Percentiles rank a stretch among this genome's conserved stretches.
Evolutionary conservation across 2,329 filamentous ascomycete species (phyloP).

Genomic region (Fusarium guadeloupense): DNA sequence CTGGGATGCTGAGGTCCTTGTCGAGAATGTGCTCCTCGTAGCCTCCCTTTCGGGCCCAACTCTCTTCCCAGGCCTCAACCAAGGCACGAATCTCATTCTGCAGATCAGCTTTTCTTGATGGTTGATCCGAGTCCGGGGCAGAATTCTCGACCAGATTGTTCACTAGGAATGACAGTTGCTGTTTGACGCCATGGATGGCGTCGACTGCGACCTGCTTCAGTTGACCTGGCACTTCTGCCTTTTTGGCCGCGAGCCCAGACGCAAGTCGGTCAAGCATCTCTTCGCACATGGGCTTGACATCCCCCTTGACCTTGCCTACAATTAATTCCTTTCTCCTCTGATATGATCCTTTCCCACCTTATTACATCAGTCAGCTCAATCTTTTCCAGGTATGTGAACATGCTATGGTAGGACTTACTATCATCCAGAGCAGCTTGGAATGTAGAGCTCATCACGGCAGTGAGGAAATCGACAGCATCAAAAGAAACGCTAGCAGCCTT

Average conservation of each 20-base stretch:
- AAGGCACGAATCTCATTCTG: not conserved
- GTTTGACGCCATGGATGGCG: not conserved
- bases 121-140: not conserved
- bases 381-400: rapidly evolving
- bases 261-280: not conserved
- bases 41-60: not conserved
- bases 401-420: not conserved
- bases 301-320: not conserved
- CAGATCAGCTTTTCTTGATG: not conserved
- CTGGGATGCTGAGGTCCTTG: not conserved
- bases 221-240: not conserved
- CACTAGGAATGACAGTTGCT: not conserved
- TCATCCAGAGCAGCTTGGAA: not conserved
- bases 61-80: not conserved
- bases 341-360: not conserved
- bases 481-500: not conserved
- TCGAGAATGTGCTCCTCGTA: not conserved
- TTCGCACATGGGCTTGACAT: not conserved
- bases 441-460: not conserved
- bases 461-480: not conserved
- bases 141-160: constrained; percentile 8
- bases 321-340: not conserved
- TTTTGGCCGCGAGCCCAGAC: not conserved
- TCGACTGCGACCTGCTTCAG: not conserved
- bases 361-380: not conserved